A percentile compares a stretch with the other conserved stretches of the same genome.
These are phyloP conservation scores for Trichosporon sp. DNA, from an alignment of 1,284 basidiomycete genomes.

Conservation along the genomic window DNA sequence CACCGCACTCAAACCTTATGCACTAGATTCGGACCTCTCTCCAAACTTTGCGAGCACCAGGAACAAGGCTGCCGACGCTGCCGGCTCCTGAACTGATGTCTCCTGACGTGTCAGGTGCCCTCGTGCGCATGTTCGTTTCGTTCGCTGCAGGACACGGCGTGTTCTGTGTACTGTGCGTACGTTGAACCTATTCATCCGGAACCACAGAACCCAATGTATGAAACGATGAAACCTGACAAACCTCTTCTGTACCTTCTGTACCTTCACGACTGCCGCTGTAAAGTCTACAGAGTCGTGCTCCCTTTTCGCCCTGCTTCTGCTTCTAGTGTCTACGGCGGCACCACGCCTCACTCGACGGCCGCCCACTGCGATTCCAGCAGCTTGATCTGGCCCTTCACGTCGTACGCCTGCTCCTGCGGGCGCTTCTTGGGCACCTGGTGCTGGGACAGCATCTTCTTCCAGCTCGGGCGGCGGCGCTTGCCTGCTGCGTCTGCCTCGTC, in stretches of 20 bases:
- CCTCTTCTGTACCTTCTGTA: background rate
- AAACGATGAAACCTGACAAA: background rate
- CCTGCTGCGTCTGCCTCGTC: background rate
- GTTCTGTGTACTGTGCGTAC: background rate
- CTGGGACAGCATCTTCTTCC: constrained; percentile 10
- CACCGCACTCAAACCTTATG: constrained; percentile 10
- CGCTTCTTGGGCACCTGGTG: constrained; percentile 10
- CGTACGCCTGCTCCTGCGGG: constrained; percentile 7
- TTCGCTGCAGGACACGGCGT: too few species aligned
- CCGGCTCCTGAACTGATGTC: background rate
- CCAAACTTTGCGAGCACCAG: background rate
- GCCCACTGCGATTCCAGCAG: constrained; percentile 12
- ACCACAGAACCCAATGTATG: constrained; percentile 5
- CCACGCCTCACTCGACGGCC: background rate
- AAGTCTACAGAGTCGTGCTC: too few species aligned
- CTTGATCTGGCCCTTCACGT: constrained; percentile 3
- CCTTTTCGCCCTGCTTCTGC: background rate
- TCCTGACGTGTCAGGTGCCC: background rate
- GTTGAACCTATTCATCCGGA: background rate
- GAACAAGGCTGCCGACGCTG: background rate
- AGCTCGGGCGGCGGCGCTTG: constrained; percentile 14
- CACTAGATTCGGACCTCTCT: background rate
- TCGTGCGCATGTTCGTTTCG: too few species aligned
- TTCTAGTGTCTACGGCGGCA: background rate
- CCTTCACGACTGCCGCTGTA: background rate